Conservation (phyloP, 345 rosid genomes). For the Sonneratia alba region DNA sequence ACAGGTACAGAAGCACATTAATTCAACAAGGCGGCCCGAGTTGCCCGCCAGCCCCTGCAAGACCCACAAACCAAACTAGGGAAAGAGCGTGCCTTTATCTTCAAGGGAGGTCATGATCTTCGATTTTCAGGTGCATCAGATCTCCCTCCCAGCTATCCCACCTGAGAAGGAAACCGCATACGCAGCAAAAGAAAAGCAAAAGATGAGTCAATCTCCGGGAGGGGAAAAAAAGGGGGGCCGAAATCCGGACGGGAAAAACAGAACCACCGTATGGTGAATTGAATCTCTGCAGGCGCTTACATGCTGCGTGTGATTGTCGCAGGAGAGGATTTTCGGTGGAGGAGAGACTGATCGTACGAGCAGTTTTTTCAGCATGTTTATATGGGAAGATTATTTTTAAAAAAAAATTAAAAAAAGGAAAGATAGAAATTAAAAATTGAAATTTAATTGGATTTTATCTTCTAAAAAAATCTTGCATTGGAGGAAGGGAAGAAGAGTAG, state of each 20-base stretch:
- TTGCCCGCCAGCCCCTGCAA: neutral
- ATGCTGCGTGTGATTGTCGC: constrained; percentile 3
- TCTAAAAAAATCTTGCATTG: neutral
- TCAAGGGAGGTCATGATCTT: constrained; percentile 55
- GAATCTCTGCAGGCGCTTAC: constrained; percentile 1
- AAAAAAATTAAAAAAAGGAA: too few species aligned
- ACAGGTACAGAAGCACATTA: neutral
- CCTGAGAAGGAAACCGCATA: constrained; percentile 17
- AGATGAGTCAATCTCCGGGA: neutral
- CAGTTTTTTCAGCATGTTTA: neutral
- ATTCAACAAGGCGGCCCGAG: neutral
- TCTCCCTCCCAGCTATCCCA: constrained; percentile 28
- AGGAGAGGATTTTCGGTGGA: constrained; percentile 9
- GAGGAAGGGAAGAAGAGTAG: constrained; percentile 11
- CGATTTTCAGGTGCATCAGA: constrained; percentile 58
- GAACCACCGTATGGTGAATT: neutral
- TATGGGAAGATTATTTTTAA: neutral
- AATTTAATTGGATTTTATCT: too few species aligned
- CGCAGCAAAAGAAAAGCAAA: neutral
- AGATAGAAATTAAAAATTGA: too few species aligned
- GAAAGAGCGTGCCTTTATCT: constrained; percentile 31
- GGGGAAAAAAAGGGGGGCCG: too few species aligned
- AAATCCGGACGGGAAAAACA: neutral
- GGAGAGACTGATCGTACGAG: neutral
- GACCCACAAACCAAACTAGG: neutral